These are phyloP conservation scores for Auricularia cornea DNA, from an alignment of 768 basidiomycete species.

Conservation along the genomic window DNA sequence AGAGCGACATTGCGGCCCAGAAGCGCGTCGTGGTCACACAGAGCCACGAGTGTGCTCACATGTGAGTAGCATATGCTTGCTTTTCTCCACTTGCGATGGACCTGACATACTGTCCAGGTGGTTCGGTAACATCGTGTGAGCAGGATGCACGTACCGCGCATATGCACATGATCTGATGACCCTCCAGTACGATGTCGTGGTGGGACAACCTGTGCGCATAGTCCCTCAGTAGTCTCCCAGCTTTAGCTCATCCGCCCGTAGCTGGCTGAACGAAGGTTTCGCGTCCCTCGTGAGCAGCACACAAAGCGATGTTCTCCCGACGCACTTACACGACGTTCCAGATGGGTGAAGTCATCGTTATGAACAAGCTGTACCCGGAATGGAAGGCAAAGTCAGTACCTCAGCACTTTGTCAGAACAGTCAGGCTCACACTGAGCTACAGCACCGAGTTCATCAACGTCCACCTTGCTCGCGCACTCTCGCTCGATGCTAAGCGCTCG, in stretches of 20 bases:
- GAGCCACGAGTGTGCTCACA: conserved; percentile 64
- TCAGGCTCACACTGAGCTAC: conserved; percentile 6
- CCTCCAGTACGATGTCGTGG: conserved; percentile 80
- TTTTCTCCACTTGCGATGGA: conserved; percentile 2
- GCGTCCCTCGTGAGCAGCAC: conserved; percentile 68
- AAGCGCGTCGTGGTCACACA: conserved; percentile 72
- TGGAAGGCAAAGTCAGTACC: conserved; percentile 32
- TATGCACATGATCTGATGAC: background rate
- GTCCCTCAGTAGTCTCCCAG: conserved; percentile 38
- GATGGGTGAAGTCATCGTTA: conserved; percentile 85
- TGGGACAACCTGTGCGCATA: conserved; percentile 75
- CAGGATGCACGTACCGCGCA: too few relatives aligned
- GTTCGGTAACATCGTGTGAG: conserved; percentile 69
- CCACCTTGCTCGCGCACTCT: conserved; percentile 68
- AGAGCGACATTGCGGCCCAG: conserved; percentile 61
- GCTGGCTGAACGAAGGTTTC: conserved; percentile 47
- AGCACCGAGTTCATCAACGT: conserved; percentile 73
- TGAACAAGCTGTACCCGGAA: conserved; percentile 46
- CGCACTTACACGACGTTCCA: conserved; percentile 19
- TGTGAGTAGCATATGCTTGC: conserved; percentile 5
- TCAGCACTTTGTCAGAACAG: background rate
- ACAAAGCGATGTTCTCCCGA: too few relatives aligned
- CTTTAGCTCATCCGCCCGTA: background rate
- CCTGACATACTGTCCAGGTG: conserved; percentile 63
- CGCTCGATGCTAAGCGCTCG: conserved; percentile 74